phyloP scores from a whole-genome alignment of 805 yeast species.

The Candida railenensis region DNA sequence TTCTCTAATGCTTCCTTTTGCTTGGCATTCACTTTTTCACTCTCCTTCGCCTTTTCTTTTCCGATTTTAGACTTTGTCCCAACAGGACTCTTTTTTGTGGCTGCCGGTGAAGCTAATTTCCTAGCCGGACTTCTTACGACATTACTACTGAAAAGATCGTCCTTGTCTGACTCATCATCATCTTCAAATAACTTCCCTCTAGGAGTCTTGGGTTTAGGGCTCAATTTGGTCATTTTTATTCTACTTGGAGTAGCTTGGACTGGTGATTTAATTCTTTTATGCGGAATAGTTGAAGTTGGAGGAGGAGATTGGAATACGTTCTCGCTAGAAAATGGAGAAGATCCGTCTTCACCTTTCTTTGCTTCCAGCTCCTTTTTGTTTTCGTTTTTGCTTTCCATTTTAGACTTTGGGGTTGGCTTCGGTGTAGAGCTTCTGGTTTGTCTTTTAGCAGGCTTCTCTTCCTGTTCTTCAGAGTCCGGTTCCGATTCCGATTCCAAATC shows the following conservation, averaged over 20 bases:
- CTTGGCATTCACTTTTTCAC: not conserved
- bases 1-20: not conserved
- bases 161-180: conserved; percentile 2
- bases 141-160: not conserved
- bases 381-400: not conserved
- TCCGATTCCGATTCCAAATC: not conserved
- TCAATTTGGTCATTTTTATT: not conserved
- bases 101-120: not conserved
- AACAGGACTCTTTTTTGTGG: not conserved
- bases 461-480: not conserved
- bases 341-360: conserved; percentile 13
- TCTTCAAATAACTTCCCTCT: conserved; percentile 2
- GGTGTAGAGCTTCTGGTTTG: conserved; percentile 10
- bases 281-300: not conserved
- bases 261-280: not conserved
- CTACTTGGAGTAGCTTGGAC: not conserved
- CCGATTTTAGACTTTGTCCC: not conserved
- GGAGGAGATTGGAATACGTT: conserved; percentile 36
- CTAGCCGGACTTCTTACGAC: not conserved
- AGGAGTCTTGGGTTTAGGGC: conserved; percentile 1
- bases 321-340: conserved; percentile 24
- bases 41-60: not conserved
- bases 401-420: conserved; percentile 15
- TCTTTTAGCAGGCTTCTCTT: conserved; percentile 4
- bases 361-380: conserved; percentile 5